Percentiles rank a stretch among this genome's conserved stretches.
Evolutionary conservation across 2,329 filamentous ascomycete species (phyloP).

Genomic region (Fusarium guadeloupense): DNA sequence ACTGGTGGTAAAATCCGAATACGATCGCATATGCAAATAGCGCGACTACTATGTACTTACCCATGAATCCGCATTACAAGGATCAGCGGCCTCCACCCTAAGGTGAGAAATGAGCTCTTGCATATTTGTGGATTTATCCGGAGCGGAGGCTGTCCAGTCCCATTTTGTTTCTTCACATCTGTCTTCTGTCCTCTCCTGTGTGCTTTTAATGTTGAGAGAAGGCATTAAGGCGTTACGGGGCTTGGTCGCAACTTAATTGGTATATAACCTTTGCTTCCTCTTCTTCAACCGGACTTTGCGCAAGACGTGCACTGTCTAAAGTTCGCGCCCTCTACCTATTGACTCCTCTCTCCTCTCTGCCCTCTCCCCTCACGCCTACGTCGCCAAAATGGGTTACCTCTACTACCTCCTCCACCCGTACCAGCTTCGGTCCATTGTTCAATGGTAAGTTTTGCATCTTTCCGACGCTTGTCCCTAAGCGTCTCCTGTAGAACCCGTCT

Average conservation of each 20-base stretch:
- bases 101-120: slow-evolving; percentile 43
- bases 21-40: slow-evolving; percentile 26
- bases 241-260: slow-evolving; percentile 38
- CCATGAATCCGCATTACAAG: slow-evolving; percentile 33
- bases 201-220: slow-evolving; percentile 29
- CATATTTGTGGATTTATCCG: slow-evolving; percentile 45
- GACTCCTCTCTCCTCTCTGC: not conserved
- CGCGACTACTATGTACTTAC: slow-evolving; percentile 11
- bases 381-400: slow-evolving; percentile 66
- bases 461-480: not conserved
- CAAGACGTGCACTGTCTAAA: slow-evolving; percentile 32
- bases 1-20: slow-evolving; percentile 12
- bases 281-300: slow-evolving; percentile 18
- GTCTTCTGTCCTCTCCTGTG: slow-evolving; percentile 27
- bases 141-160: slow-evolving; percentile 35
- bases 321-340: slow-evolving; percentile 13
- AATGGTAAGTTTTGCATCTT: slow-evolving; percentile 72
- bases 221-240: slow-evolving; percentile 34
- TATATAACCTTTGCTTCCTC: slow-evolving; percentile 34
- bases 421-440: slow-evolving; percentile 83
- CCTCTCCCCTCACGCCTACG: slow-evolving; percentile 14
- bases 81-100: slow-evolving; percentile 29
- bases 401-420: slow-evolving; percentile 81
- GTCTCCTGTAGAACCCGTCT: slow-evolving; percentile 3
- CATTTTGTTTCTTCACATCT: slow-evolving; percentile 34